phyloP scores from a whole-genome alignment of 345 rosid genomes.

The Mallotus nudiflorus region DNA sequence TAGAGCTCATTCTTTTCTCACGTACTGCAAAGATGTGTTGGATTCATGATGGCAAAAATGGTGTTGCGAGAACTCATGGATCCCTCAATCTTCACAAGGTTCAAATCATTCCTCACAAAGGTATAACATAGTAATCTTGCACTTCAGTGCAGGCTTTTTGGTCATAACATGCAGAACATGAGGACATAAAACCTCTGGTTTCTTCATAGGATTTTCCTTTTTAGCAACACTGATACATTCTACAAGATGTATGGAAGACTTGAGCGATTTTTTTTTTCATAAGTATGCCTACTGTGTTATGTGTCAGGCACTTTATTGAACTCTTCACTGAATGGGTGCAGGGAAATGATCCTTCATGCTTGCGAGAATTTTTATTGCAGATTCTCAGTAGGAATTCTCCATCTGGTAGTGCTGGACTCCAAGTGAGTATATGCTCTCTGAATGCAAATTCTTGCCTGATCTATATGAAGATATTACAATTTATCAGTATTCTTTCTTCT shows the following conservation, averaged over 20 bases:
- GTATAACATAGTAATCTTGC: slow-evolving; percentile 38
- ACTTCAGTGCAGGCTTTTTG: not conserved
- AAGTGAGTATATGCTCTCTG: slow-evolving; percentile 44
- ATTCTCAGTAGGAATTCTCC: slow-evolving; percentile 58
- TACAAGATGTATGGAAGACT: not conserved
- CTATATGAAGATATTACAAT: slow-evolving; percentile 11
- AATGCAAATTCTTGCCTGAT: slow-evolving; percentile 5
- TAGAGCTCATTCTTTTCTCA: slow-evolving; percentile 27
- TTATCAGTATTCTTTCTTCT: slow-evolving; percentile 3
- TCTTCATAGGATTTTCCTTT: not conserved
- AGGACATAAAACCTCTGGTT: not conserved
- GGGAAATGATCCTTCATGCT: slow-evolving; percentile 92
- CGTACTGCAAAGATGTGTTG: slow-evolving; percentile 64
- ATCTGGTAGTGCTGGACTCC: slow-evolving; percentile 76
- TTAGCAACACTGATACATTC: not conserved
- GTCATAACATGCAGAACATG: not conserved
- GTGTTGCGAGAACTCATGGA: slow-evolving; percentile 89
- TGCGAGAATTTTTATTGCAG: slow-evolving; percentile 80
- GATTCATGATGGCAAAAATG: slow-evolving; percentile 99
- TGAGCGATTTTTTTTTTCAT: not conserved
- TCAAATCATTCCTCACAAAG: slow-evolving; percentile 80
- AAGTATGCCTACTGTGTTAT: not conserved
- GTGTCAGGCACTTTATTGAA: not conserved
- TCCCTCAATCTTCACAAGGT: slow-evolving; percentile 68
- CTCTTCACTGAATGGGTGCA: slow-evolving; percentile 24